Evolutionary conservation across 2,329 filamentous ascomycete species (phyloP).

Genomic region (Dactylellina haptotyla): DNA sequence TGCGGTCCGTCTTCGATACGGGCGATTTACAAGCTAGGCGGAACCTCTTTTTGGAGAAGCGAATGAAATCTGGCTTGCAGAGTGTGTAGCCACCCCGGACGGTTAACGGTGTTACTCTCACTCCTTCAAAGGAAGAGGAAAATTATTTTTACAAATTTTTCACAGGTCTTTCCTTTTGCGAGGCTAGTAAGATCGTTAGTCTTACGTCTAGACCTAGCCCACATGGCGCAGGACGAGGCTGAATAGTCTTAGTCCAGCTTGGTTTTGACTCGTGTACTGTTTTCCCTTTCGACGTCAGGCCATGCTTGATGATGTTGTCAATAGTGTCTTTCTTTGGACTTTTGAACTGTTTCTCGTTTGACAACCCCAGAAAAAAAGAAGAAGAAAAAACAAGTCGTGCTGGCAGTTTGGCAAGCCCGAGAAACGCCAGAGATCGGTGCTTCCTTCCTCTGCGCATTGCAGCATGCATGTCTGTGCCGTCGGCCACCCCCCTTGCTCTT

Average conservation of each 20-base stretch:
- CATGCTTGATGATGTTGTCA: slow-evolving; percentile 41
- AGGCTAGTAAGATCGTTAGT: slow-evolving; percentile 6
- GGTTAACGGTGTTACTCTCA: not conserved
- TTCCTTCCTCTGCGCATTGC: slow-evolving; percentile 43
- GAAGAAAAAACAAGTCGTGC: no score
- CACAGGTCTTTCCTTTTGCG: not conserved
- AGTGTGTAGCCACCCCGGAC: not conserved
- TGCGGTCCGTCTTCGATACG: slow-evolving; percentile 22
- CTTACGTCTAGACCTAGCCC: not conserved
- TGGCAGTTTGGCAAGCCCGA: slow-evolving; percentile 16
- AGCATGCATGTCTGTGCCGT: slow-evolving; percentile 45
- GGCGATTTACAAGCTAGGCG: not conserved
- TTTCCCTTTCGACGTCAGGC: slow-evolving; percentile 19
- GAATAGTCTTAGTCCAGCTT: no score
- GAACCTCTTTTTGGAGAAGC: slow-evolving; percentile 5
- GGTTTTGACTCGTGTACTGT: slow-evolving; percentile 8
- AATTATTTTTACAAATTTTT: slow-evolving; percentile 5
- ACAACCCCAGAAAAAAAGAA: slow-evolving; percentile 26
- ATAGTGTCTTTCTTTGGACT: slow-evolving; percentile 3
- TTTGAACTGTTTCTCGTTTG: slow-evolving; percentile 21
- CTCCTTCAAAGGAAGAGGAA: not conserved
- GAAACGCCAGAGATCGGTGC: slow-evolving; percentile 44
- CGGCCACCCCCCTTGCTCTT: slow-evolving; percentile 28
- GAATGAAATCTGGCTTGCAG: slow-evolving; percentile 5
- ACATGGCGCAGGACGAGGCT: slow-evolving; percentile 7